phyloP scores from a whole-genome alignment of 1,284 basidiomycete genomes.

The Hypsizygus ulmarius region DNA sequence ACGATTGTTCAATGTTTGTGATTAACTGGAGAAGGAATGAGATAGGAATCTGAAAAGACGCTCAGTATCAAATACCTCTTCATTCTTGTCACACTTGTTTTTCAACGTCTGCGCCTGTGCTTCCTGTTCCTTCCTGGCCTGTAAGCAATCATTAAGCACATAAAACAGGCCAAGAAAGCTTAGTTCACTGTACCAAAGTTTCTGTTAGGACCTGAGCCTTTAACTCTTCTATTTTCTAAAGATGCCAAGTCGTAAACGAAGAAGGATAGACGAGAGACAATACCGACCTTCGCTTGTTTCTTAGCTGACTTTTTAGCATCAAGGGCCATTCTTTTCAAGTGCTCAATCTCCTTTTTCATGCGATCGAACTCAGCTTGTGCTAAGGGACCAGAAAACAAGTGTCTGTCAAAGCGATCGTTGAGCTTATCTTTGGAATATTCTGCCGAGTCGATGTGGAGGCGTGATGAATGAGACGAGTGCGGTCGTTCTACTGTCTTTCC shows the following conservation, averaged over 20 bases:
- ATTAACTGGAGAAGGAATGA: slow-evolving; percentile 41
- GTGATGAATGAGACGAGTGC: slow-evolving; percentile 15
- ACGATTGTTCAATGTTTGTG: slow-evolving; percentile 49
- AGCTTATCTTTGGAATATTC: slow-evolving; percentile 11
- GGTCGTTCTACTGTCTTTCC: slow-evolving; percentile 20
- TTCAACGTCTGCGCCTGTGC: slow-evolving; percentile 46
- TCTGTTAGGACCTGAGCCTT: slow-evolving; percentile 35
- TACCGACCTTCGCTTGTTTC: slow-evolving; percentile 56
- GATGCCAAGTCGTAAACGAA: slow-evolving; percentile 4
- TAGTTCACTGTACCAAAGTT: slow-evolving; percentile 8
- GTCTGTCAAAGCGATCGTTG: slow-evolving; percentile 18
- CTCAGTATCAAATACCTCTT: slow-evolving; percentile 46
- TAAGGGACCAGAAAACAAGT: slow-evolving; percentile 31
- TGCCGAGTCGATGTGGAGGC: neutral
- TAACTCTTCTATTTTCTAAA: slow-evolving; percentile 49
- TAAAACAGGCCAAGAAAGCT: neutral
- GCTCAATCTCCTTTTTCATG: slow-evolving; percentile 50
- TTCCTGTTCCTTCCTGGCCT: slow-evolving; percentile 52
- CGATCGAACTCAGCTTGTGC: slow-evolving; percentile 43
- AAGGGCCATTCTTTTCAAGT: slow-evolving; percentile 40
- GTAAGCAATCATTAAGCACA: neutral
- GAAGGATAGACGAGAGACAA: neutral
- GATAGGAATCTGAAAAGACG: neutral
- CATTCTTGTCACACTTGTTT: slow-evolving; percentile 45
- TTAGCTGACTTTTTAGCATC: slow-evolving; percentile 51